Base-by-base conservation (phyloP, 257 asterid genomes). In the Gentiana macrophylla region DNA sequence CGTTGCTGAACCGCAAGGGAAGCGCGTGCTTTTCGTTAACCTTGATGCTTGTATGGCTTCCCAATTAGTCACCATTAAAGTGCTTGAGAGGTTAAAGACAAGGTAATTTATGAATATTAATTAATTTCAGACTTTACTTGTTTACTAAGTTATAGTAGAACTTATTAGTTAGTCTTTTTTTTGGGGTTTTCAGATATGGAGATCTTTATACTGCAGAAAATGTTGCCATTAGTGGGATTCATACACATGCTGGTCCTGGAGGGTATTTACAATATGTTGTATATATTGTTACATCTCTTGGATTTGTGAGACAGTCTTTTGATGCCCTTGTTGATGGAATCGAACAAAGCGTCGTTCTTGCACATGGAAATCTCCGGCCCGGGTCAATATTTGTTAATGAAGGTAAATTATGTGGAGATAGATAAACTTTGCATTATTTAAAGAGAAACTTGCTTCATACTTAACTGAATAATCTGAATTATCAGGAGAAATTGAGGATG, bases 31-130 rank as follows among this genome's bases (percentile, higher is more conserved):
- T 24, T 89, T 89, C 72, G 95, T 88, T 53, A 88, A 92, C 70
- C 94, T 88, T 43, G 99, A 92, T 88, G 99, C 99, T 67, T 88
- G 97, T 71, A 92, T 92, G 99, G 97, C 89, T 65, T 88, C 97
- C 33, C 97, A 88, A 61, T 65, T 88, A 56, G 95, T 88, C 60
- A 92, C 94, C 6, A 71, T 92, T 62, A 92, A 88, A 74, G 91
- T 92, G 55, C 81, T 92, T 8, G 95, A 88, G 81, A 80, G 94
- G 69, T 72, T 92, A 80, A 85, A 85, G 78, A 79, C 88, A 35
- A 92, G 99, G 99, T 92, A 75, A 67, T 24, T 24, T 24, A 24
- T 24, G 24, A 24, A 24, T 38, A 8, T 41, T 50, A 10, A 12
- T 55, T 67, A 24, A 24, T 8, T 35, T 37, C 13, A 36, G 11